Evolutionary conservation across 1,284 basidiomycete genomes (phyloP).

Genomic region (Uromyces viciae-fabae): DNA sequence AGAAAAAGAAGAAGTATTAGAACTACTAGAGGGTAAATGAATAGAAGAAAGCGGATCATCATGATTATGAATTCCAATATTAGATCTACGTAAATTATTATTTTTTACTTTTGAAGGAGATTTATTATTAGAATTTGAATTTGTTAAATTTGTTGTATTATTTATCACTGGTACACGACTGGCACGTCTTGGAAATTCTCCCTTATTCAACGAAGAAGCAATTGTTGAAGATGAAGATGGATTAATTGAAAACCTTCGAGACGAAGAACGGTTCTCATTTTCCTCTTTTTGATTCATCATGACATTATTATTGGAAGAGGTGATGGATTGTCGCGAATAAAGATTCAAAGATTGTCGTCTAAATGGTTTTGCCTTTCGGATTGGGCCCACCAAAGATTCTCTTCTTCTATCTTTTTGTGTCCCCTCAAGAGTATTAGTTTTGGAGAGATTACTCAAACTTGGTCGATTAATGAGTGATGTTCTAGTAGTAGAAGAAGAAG

Average conservation of each 20-base stretch:
- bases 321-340: slow-evolving; percentile 6
- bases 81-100: no score
- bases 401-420: neutral
- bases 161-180: slow-evolving; percentile 17
- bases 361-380: slow-evolving; percentile 7
- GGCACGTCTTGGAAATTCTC: neutral
- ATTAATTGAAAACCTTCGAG: neutral
- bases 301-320: neutral
- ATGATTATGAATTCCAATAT: no score
- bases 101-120: no score
- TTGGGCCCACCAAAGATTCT: slow-evolving; percentile 17
- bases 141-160: neutral
- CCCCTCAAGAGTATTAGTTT: neutral
- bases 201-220: neutral
- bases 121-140: neutral
- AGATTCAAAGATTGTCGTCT: slow-evolving; percentile 12
- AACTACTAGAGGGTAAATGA: no score
- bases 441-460: neutral
- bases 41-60: no score
- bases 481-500: neutral
- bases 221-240: neutral
- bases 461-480: neutral
- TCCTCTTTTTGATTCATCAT: neutral
- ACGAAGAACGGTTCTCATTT: neutral
- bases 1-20: neutral